Evolutionary conservation across 805 yeast species (phyloP).

Genomic region (Middelhovenomyces tepae): DNA sequence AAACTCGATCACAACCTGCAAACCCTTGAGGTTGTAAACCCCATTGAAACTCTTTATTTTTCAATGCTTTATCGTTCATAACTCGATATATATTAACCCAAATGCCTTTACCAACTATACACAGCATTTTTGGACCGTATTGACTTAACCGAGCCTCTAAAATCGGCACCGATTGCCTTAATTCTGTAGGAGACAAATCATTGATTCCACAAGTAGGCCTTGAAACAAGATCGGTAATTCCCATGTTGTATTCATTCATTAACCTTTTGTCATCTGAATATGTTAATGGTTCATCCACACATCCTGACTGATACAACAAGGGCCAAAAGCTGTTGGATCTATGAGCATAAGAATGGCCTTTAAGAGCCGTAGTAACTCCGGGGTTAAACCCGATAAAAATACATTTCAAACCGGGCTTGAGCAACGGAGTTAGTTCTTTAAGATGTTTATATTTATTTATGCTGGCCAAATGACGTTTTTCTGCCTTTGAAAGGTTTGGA

Average conservation of each 20-base stretch:
- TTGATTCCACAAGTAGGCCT: constrained; percentile 53
- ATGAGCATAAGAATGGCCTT: constrained; percentile 70
- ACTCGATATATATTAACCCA: constrained; percentile 51
- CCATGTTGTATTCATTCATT: constrained; percentile 41
- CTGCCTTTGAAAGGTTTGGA: background rate
- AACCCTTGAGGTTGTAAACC: constrained; percentile 35
- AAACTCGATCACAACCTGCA: constrained; percentile 29
- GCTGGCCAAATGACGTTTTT: too few relatives aligned
- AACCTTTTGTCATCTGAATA: constrained; percentile 34
- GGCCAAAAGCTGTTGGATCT: constrained; percentile 62
- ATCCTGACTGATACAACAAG: constrained; percentile 43
- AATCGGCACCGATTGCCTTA: constrained; percentile 45
- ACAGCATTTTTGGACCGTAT: constrained; percentile 36
- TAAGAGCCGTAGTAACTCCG: constrained; percentile 48
- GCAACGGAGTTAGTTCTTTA: constrained; percentile 18
- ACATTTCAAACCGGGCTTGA: constrained; percentile 28
- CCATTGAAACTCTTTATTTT: constrained; percentile 38
- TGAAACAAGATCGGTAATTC: constrained; percentile 63
- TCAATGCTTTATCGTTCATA: constrained; percentile 25
- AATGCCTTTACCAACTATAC: constrained; percentile 65
- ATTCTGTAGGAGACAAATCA: constrained; percentile 45
- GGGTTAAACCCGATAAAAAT: constrained; percentile 71
- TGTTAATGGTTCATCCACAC: constrained; percentile 30
- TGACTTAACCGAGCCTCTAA: constrained; percentile 37
- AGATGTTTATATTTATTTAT: background rate